phyloP scores from a whole-genome alignment of 2,329 filamentous ascomycete species.

The Ophiostoma novo-ulmi region DNA sequence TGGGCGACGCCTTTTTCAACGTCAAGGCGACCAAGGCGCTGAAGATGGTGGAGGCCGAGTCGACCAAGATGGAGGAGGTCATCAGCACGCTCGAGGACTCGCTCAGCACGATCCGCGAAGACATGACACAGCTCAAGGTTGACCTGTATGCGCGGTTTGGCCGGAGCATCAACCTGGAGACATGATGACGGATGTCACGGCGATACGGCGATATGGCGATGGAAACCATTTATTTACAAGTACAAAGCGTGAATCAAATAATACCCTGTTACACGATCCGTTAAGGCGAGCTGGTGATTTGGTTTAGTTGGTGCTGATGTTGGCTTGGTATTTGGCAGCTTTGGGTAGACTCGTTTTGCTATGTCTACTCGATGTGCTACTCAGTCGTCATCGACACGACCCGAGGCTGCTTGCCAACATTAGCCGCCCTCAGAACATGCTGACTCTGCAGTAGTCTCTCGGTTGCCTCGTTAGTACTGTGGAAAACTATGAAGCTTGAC shows the following conservation, averaged over 20 bases:
- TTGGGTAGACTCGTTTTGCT: background rate
- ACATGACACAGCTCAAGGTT: slow-evolving; percentile 87
- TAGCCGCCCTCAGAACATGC: background rate
- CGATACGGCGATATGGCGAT: background rate
- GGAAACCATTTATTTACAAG: background rate
- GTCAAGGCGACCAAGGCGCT: slow-evolving; percentile 80
- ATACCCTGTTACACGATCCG: slow-evolving; percentile 10
- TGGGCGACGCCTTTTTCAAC: slow-evolving; percentile 92
- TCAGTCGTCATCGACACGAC: background rate
- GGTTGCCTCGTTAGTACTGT: background rate
- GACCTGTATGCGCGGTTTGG: slow-evolving; percentile 92
- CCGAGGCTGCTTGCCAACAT: background rate
- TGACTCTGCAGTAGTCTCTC: background rate
- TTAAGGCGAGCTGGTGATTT: background rate
- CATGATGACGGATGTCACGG: slow-evolving; percentile 43
- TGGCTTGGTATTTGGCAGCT: background rate
- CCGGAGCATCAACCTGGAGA: slow-evolving; percentile 93
- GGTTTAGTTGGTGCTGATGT: background rate
- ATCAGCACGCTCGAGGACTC: slow-evolving; percentile 72
- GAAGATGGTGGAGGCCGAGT: slow-evolving; percentile 69
- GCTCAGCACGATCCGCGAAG: slow-evolving; percentile 67
- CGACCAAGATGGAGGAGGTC: slow-evolving; percentile 69
- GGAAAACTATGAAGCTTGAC: background rate
- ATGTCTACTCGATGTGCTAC: background rate
- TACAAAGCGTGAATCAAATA: slow-evolving; percentile 2